phyloP scores from a whole-genome alignment of 768 basidiomycete species.

The Heimioporus sp. region DNA sequence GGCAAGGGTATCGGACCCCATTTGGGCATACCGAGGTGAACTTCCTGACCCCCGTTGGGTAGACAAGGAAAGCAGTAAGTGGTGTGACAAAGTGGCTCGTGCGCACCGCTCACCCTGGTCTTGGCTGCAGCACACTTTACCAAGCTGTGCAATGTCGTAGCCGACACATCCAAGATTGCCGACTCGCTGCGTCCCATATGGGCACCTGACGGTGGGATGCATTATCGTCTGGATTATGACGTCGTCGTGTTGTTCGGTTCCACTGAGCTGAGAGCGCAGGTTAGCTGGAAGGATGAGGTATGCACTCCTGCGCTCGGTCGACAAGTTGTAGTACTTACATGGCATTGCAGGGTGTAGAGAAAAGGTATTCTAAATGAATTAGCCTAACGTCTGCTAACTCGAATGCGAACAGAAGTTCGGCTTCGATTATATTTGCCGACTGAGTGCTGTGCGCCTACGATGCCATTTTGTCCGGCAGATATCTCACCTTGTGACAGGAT shows the following conservation, averaged over 20 bases:
- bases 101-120: not conserved
- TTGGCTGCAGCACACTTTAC: conserved; percentile 3
- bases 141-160: conserved; percentile 9
- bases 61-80: conserved; percentile 11
- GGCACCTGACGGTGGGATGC: not conserved
- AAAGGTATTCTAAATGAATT: not conserved
- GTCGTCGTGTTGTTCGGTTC: conserved; percentile 41
- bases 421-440: conserved; percentile 1
- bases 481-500: too few species aligned
- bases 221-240: conserved; percentile 18
- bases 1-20: not conserved
- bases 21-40: conserved; percentile 18
- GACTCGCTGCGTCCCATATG: not conserved
- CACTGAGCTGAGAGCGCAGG: conserved; percentile 45
- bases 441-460: too few species aligned
- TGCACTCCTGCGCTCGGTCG: conserved; percentile 1
- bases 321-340: not conserved
- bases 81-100: too few species aligned
- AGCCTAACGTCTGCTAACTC: not conserved
- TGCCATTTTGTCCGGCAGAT: too few species aligned
- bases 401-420: not conserved
- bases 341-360: not conserved
- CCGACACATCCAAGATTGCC: conserved; percentile 2
- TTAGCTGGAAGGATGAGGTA: conserved; percentile 40
- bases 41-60: conserved; percentile 3